A percentile compares a stretch with the other conserved stretches of the same genome.
Evolutionary conservation across 805 yeast species (phyloP).

Genomic region (Yarrowia yakushimensis): DNA sequence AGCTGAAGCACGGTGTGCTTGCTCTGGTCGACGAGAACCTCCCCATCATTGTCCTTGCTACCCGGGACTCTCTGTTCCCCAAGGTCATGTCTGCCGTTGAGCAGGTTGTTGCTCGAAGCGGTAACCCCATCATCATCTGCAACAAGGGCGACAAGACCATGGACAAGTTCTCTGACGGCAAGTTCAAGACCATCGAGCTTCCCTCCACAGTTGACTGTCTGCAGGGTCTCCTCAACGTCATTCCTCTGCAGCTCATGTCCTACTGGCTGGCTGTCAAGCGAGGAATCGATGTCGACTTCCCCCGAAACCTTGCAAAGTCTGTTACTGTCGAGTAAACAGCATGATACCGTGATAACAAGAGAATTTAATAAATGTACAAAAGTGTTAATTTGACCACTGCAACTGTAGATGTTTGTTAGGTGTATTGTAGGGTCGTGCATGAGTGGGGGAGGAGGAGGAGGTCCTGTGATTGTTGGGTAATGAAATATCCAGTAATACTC

Average conservation of each 20-base stretch:
- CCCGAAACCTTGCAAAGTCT: constrained; percentile 96
- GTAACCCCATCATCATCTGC: constrained; percentile 91
- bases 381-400: background rate
- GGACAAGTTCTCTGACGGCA: constrained; percentile 36
- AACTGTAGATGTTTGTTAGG: background rate
- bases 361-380: constrained; percentile 24
- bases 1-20: constrained; percentile 95
- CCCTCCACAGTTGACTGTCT: constrained; percentile 96
- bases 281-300: constrained; percentile 97
- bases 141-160: constrained; percentile 64
- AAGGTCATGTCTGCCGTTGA: constrained; percentile 93
- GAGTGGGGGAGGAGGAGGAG: no score
- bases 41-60: constrained; percentile 94
- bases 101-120: constrained; percentile 96
- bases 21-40: constrained; percentile 92
- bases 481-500: no score
- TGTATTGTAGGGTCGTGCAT: background rate
- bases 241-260: constrained; percentile 93
- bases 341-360: constrained; percentile 25
- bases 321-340: constrained; percentile 82
- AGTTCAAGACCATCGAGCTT: constrained; percentile 64
- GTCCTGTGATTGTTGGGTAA: no score
- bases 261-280: constrained; percentile 95
- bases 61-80: constrained; percentile 93
- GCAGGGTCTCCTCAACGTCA: constrained; percentile 91